Percentiles rank a stretch among this genome's conserved stretches.
These are phyloP conservation scores for Neurospora intermedia DNA, from an alignment of 495 filamentous ascomycete species.

Conservation along the genomic window DNA sequence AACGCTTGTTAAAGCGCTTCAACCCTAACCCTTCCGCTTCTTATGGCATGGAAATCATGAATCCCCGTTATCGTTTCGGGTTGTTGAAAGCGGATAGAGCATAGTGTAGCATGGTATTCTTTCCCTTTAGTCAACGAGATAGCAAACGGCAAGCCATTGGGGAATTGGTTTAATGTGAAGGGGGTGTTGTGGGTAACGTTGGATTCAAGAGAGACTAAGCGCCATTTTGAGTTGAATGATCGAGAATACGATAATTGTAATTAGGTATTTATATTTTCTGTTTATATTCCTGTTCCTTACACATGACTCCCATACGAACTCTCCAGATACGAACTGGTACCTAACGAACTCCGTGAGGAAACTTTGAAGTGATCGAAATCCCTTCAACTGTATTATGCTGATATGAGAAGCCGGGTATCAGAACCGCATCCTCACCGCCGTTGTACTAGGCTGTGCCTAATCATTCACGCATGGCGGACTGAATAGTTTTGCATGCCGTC, in stretches of 20 bases:
- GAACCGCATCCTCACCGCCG: background rate
- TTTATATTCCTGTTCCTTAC: background rate
- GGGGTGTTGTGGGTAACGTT: background rate
- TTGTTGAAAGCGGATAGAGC: background rate
- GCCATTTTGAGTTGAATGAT: no score
- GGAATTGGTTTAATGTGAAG: background rate
- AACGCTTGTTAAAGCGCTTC: background rate
- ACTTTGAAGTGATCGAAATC: background rate
- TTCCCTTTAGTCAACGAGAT: background rate
- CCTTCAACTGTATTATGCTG: background rate
- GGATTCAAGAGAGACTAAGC: background rate
- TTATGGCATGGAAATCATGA: background rate
- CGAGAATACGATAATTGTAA: background rate
- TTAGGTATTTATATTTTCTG: background rate
- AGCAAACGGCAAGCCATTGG: background rate
- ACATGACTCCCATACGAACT: background rate
- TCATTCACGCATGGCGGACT: background rate
- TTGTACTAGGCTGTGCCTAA: background rate
- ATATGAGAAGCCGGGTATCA: background rate
- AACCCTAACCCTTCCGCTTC: background rate
- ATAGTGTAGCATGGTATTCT: background rate
- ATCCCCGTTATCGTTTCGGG: background rate
- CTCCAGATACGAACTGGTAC: background rate
- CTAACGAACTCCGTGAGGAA: background rate
- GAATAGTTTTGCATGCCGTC: background rate